Conservation (phyloP, 2,329 filamentous ascomycete species). For the Hypoxylon sp. region DNA sequence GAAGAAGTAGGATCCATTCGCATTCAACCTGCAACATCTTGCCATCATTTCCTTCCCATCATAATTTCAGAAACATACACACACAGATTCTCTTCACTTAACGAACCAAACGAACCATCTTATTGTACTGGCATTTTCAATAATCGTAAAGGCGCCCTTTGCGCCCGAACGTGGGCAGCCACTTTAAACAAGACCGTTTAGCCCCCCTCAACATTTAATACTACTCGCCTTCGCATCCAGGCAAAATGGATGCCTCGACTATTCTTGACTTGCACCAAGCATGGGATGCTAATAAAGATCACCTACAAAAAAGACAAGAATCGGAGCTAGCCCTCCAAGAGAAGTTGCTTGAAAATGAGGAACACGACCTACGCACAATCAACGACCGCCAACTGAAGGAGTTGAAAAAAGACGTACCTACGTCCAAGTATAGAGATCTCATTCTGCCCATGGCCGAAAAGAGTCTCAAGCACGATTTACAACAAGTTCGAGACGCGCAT, state of each 20-base stretch:
- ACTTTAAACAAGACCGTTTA: too few relatives aligned
- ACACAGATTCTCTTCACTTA: too few relatives aligned
- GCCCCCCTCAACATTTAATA: too few relatives aligned
- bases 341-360: conserved; percentile 17
- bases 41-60: too few relatives aligned
- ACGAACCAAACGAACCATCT: too few relatives aligned
- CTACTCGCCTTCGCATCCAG: too few relatives aligned
- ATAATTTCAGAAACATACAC: too few relatives aligned
- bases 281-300: conserved; percentile 18
- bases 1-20: too few relatives aligned
- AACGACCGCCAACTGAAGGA: conserved; percentile 7
- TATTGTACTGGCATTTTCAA: too few relatives aligned
- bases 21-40: too few relatives aligned
- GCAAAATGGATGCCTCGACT: conserved; percentile 19
- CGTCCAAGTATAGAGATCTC: conserved; percentile 13
- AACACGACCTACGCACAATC: conserved; percentile 7
- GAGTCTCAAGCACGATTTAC: conserved; percentile 16
- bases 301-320: conserved; percentile 23
- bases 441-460: conserved; percentile 27
- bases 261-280: neutral
- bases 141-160: too few relatives aligned
- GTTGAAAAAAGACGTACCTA: conserved; percentile 17
- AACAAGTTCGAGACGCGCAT: conserved; percentile 6
- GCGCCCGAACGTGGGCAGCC: too few relatives aligned
- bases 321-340: conserved; percentile 19